Conservation (phyloP, 768 basidiomycete genomes). For the Suillus lakei region DNA sequence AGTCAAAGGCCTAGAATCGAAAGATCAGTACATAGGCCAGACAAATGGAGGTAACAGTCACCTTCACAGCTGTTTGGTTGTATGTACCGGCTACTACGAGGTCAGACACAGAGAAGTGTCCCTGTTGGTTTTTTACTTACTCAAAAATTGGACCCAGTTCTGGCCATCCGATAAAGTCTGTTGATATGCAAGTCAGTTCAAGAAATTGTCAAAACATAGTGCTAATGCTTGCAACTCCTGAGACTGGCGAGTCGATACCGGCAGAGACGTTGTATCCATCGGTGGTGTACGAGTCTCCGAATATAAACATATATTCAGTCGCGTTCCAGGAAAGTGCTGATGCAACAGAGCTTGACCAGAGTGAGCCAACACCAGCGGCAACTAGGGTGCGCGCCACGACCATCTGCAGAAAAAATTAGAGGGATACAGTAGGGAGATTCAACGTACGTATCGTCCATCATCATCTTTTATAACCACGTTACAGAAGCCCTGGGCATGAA, state of each 20-base stretch:
- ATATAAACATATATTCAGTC: slow-evolving; percentile 60
- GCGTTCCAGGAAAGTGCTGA: slow-evolving; percentile 50
- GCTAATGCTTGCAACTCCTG: slow-evolving; percentile 49
- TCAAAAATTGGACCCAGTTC: slow-evolving; percentile 62
- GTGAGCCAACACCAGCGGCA: slow-evolving; percentile 8
- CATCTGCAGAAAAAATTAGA: slow-evolving; percentile 19
- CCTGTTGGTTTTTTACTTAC: slow-evolving; percentile 34
- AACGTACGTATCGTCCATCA: too few relatives aligned
- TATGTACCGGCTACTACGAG: slow-evolving; percentile 48
- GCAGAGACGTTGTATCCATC: slow-evolving; percentile 64
- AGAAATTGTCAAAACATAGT: neutral
- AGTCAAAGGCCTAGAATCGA: slow-evolving; percentile 57
- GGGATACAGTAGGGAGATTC: too few relatives aligned
- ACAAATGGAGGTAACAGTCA: slow-evolving; percentile 17
- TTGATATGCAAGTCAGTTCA: slow-evolving; percentile 7
- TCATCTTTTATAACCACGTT: too few relatives aligned
- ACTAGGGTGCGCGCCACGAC: slow-evolving; percentile 6
- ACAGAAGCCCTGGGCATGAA: too few relatives aligned
- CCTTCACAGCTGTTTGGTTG: slow-evolving; percentile 59
- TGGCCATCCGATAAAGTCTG: slow-evolving; percentile 65
- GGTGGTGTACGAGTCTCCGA: slow-evolving; percentile 67
- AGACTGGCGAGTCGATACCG: slow-evolving; percentile 54
- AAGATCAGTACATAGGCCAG: neutral
- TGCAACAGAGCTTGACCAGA: slow-evolving; percentile 10
- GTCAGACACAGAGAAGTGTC: slow-evolving; percentile 1